Evolutionary conservation across 1,284 basidiomycete species (phyloP).

Genomic region (Microbotryum lychnidis-dioicae): DNA sequence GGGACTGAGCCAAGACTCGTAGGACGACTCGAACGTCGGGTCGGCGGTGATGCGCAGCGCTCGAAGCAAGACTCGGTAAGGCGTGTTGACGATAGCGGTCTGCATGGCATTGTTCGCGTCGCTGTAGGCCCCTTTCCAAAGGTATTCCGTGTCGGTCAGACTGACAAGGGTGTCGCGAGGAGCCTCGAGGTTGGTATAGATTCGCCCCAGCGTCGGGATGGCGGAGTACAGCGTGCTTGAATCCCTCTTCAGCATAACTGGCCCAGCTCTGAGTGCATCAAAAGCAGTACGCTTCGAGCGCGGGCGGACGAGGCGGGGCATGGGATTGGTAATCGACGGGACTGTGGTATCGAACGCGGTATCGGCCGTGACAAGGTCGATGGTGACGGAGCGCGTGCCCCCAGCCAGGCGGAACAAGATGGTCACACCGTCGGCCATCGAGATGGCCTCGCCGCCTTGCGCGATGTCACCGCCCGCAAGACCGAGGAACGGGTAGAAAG

Average conservation of each 20-base stretch:
- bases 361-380: slow-evolving; percentile 25
- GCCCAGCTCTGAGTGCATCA: neutral
- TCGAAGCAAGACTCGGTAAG: slow-evolving; percentile 25
- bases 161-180: slow-evolving; percentile 23
- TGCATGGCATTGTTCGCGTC: neutral
- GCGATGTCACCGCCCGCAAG: slow-evolving; percentile 11
- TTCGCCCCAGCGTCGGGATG: slow-evolving; percentile 9
- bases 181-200: slow-evolving; percentile 6
- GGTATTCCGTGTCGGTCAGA: slow-evolving; percentile 15
- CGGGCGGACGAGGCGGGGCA: slow-evolving; percentile 5
- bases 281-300: neutral
- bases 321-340: slow-evolving; percentile 12
- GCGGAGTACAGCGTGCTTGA: slow-evolving; percentile 7
- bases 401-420: slow-evolving; percentile 18
- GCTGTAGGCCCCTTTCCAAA: slow-evolving; percentile 15
- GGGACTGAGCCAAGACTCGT: slow-evolving; percentile 27
- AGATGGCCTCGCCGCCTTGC: neutral
- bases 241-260: no score
- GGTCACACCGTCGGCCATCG: neutral
- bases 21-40: slow-evolving; percentile 5
- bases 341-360: slow-evolving; percentile 17
- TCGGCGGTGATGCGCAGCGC: slow-evolving; percentile 26
- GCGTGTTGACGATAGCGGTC: slow-evolving; percentile 1
- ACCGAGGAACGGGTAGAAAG: slow-evolving; percentile 19
- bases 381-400: slow-evolving; percentile 11